Percentiles rank a stretch among this genome's conserved stretches.
These are phyloP conservation scores for Cladosporium sp. DNA, from an alignment of 2,329 filamentous ascomycete species.

Conservation along the genomic window DNA sequence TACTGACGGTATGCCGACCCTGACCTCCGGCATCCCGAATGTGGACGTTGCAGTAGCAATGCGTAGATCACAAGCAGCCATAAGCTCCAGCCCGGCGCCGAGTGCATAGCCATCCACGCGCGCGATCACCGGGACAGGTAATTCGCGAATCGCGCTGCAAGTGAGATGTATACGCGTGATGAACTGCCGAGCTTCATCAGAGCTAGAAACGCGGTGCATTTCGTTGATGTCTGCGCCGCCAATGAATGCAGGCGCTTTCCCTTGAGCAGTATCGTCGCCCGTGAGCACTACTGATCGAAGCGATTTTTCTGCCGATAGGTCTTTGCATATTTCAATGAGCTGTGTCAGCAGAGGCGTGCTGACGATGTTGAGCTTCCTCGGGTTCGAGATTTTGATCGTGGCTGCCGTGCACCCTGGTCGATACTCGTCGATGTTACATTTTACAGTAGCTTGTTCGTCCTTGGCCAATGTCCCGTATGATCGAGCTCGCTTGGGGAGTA, in stretches of 20 bases:
- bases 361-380: constrained; percentile 33
- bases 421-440: constrained; percentile 7
- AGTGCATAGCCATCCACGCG: constrained; percentile 41
- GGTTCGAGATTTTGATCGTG: constrained; percentile 31
- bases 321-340: constrained; percentile 23
- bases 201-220: constrained; percentile 29
- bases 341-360: constrained; percentile 25
- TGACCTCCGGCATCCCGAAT: constrained; percentile 45
- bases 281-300: constrained; percentile 32
- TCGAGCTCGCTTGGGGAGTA: background rate
- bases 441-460: background rate
- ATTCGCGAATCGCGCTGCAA: constrained; percentile 37
- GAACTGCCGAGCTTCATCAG: constrained; percentile 37
- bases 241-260: constrained; percentile 33
- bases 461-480: background rate
- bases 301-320: constrained; percentile 19
- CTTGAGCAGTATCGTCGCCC: constrained; percentile 23
- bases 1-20: constrained; percentile 41
- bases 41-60: constrained; percentile 35
- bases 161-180: constrained; percentile 38
- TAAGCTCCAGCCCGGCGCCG: constrained; percentile 41
- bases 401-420: constrained; percentile 23
- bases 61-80: constrained; percentile 40
- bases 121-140: constrained; percentile 42
- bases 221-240: constrained; percentile 35